Base-by-base conservation (phyloP, 306 rosid species). In the Psophocarpus tetragonolobus region DNA sequence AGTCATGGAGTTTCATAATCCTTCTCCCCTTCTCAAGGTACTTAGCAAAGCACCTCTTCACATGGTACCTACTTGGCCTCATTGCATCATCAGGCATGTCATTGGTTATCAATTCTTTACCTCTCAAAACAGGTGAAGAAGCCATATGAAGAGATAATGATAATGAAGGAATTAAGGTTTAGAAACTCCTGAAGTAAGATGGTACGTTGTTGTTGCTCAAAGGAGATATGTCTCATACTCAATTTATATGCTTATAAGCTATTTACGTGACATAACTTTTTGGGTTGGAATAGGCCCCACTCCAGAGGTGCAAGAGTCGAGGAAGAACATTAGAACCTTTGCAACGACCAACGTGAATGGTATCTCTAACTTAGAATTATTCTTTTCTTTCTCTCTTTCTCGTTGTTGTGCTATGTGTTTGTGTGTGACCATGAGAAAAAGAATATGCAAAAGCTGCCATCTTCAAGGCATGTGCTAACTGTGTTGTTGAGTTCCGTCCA, bases 1-100 rank as follows among this genome's bases (percentile, higher is more conserved):
- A 75, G 11, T 92, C 85, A 61, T 69, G 66, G 54, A 61, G 84
- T 32, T 90, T 89, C 79, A 90, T 74, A 3, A 84, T 80, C 84
- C 97, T 90, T 51, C 33, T 92, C 1, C 97, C 97, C 58, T 87
- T 79, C 51, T 88, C 91, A 6, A 87, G 53, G 84, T 82, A 88
- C 84, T 81, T 92, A 6, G 89, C 87, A 76, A 90, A 90, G 79
- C 95, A 90, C 77, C 72, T 87, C 87, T 86, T 90, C 89, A 92
- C 86, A 69, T 87, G 85, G 86, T 79, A 77, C 60, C 88, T 74
- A 72, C 90, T 92, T 68, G 86, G 90, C 86, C 83, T 84, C 79
- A 84, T 74, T 1, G 93, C 36, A 26, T 27, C 92, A 8, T 88
- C 93, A 0, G 87, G 87, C 90, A 85, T 79, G 76, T 77, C 82